Evolutionary conservation across 106 monocot genomes (phyloP).

Genomic region (Platanthera zijinensis): DNA sequence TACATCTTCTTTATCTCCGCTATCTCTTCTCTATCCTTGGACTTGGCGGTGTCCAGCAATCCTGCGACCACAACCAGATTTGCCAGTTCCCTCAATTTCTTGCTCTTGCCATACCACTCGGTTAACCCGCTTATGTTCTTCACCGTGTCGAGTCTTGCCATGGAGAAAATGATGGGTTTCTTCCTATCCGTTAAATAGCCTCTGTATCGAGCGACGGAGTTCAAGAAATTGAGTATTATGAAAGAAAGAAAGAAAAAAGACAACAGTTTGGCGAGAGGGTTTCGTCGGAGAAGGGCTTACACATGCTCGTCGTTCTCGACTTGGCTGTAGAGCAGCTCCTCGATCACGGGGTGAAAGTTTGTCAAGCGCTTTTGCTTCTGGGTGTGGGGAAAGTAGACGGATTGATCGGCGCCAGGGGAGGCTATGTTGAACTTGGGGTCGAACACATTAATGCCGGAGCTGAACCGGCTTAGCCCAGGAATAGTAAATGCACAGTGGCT

Average conservation of each 20-base stretch:
- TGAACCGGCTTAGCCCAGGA: constrained; percentile 82
- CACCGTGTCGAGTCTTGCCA: constrained; percentile 93
- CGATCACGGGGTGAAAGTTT: constrained; percentile 51
- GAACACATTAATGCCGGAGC: constrained; percentile 74
- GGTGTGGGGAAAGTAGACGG: constrained; percentile 89
- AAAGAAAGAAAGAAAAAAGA: neutral
- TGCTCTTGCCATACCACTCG: constrained; percentile 90
- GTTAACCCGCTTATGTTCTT: constrained; percentile 91
- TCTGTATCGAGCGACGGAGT: constrained; percentile 21
- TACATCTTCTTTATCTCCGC: constrained; percentile 94
- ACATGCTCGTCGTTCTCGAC: constrained; percentile 69
- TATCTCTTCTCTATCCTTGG: constrained; percentile 92
- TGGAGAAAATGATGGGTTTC: constrained; percentile 94
- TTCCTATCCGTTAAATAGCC: constrained; percentile 61
- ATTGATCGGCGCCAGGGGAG: constrained; percentile 88
- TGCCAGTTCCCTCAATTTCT: constrained; percentile 65
- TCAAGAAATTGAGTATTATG: neutral
- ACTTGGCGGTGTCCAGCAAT: constrained; percentile 71
- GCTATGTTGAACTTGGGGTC: constrained; percentile 98
- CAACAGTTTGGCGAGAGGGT: no score
- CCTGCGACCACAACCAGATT: constrained; percentile 94
- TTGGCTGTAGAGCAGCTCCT: constrained; percentile 68
- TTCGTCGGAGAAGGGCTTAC: constrained; percentile 24
- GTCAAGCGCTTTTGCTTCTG: constrained; percentile 73
- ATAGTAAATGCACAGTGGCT: constrained; percentile 81